These are phyloP conservation scores for Hymenoscyphus albidus DNA, from an alignment of 2,329 filamentous ascomycete species.

Conservation along the genomic window DNA sequence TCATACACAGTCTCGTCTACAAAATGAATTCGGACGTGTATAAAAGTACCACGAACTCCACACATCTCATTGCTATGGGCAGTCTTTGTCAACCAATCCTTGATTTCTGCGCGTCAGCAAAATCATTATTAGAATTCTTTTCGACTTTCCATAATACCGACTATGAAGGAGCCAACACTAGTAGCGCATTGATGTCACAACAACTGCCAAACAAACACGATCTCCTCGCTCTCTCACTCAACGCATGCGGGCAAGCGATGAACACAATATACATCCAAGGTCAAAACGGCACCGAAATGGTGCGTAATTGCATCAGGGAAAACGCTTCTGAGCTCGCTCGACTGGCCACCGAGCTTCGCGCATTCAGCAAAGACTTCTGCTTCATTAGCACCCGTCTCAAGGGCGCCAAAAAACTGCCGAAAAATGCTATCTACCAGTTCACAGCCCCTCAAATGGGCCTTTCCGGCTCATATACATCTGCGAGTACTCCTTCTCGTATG, in stretches of 20 bases:
- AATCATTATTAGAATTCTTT: conserved; percentile 6
- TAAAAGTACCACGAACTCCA: conserved; percentile 1
- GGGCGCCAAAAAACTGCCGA: conserved; percentile 7
- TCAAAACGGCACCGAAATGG: conserved; percentile 7
- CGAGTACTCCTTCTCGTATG: background rate
- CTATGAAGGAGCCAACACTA: background rate
- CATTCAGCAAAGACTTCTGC: conserved; percentile 8
- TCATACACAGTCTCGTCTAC: conserved; percentile 4
- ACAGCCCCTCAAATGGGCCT: background rate
- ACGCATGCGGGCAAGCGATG: conserved; percentile 8
- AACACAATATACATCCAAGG: conserved; percentile 10
- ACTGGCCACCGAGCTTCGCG: conserved; percentile 5
- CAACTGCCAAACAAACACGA: conserved; percentile 7
- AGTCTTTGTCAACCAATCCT: conserved; percentile 6
- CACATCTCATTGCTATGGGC: background rate
- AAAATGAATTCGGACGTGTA: background rate
- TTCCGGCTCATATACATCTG: background rate
- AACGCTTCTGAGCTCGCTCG: conserved; percentile 2
- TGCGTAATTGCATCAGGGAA: conserved; percentile 7
- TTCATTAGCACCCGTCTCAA: conserved; percentile 9
- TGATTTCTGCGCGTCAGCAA: conserved; percentile 8
- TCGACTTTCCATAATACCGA: background rate
- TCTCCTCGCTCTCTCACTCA: conserved; percentile 8
- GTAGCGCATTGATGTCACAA: conserved; percentile 8
- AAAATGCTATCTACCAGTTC: conserved; percentile 9